phyloP scores from a whole-genome alignment of 768 basidiomycete species.

The Saitozyma sp. region DNA sequence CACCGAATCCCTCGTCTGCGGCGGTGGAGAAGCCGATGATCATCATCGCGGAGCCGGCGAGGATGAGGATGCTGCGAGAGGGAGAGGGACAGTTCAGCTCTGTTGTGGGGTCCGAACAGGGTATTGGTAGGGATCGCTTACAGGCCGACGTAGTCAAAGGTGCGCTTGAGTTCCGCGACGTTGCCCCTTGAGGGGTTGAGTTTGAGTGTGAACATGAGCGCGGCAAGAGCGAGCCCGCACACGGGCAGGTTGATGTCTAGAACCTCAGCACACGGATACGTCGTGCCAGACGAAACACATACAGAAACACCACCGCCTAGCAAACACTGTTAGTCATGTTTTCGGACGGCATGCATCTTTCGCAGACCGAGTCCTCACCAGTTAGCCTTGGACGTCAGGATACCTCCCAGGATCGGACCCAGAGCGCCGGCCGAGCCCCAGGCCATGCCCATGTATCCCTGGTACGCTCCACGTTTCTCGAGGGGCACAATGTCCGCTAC shows the following conservation, averaged over 20 bases:
- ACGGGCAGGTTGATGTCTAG: constrained; percentile 51
- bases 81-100: too few relatives aligned
- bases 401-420: constrained; percentile 77
- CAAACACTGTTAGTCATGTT: neutral
- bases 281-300: neutral
- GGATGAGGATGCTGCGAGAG: constrained; percentile 39
- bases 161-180: constrained; percentile 32
- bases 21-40: constrained; percentile 52
- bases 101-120: neutral
- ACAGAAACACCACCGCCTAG: constrained; percentile 48
- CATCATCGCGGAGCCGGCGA: constrained; percentile 46
- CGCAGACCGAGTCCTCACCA: constrained; percentile 20
- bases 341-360: neutral
- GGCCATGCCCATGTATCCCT: constrained; percentile 64
- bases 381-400: constrained; percentile 21
- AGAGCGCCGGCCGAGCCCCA: constrained; percentile 74
- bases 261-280: neutral
- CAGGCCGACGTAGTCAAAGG: constrained; percentile 55
- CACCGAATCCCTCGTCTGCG: constrained; percentile 47
- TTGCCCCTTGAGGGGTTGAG: constrained; percentile 44
- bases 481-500: constrained; percentile 72
- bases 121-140: constrained; percentile 15
- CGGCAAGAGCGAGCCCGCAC: constrained; percentile 46
- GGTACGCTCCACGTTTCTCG: constrained; percentile 75
- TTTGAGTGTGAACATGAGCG: constrained; percentile 52